Conservation (phyloP, 1,139 yeast species). For the Hansenula sp. region DNA sequence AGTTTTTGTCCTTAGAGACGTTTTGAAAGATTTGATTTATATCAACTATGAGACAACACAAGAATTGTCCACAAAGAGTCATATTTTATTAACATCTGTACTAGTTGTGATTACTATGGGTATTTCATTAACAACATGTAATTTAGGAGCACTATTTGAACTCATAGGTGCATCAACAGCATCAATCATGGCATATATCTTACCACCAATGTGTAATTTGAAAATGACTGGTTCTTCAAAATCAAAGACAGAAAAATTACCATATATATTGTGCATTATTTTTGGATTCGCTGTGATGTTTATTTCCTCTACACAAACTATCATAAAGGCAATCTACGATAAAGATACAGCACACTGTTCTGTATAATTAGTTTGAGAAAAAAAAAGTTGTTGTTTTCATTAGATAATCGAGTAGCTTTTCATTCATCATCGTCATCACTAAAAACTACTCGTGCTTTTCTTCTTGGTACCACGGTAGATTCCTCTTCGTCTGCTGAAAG, state of each 20-base stretch:
- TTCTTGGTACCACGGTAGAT: neutral
- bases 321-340: constrained; percentile 45
- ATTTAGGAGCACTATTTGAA: constrained; percentile 84
- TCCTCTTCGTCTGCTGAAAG: neutral
- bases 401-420: too few relatives aligned
- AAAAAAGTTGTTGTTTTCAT: too few relatives aligned
- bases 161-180: constrained; percentile 93
- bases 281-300: constrained; percentile 80
- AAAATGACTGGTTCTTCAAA: constrained; percentile 56
- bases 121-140: constrained; percentile 77
- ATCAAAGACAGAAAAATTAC: constrained; percentile 38
- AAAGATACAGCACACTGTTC: constrained; percentile 39
- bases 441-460: constrained; percentile 3
- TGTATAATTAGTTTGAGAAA: constrained; percentile 7
- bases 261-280: constrained; percentile 55
- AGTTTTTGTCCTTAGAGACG: constrained; percentile 86
- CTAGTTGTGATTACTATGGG: constrained; percentile 69
- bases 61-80: constrained; percentile 44
- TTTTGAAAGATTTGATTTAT: constrained; percentile 59
- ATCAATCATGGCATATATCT: constrained; percentile 83
- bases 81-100: constrained; percentile 61
- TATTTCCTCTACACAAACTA: constrained; percentile 71
- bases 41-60: constrained; percentile 22
- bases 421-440: constrained; percentile 8
- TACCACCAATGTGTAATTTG: constrained; percentile 82